phyloP scores from a whole-genome alignment of 306 rosid species.

The Pyrus betulifolia region DNA sequence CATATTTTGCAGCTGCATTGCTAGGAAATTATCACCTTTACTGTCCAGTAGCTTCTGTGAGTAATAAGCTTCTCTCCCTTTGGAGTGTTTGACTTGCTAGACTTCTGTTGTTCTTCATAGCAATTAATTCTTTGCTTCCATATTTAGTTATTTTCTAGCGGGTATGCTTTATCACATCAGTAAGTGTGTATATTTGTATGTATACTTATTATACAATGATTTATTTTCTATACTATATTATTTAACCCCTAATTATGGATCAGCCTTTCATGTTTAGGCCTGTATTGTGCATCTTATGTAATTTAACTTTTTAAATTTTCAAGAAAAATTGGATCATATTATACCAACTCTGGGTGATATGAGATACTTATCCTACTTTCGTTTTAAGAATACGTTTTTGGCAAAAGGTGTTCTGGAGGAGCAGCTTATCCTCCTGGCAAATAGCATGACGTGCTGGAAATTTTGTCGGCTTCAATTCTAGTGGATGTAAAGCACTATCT shows the following conservation, averaged over 20 bases:
- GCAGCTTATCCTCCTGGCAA: conserved; percentile 81
- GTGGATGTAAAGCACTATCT: conserved; percentile 76
- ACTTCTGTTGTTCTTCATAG: not conserved
- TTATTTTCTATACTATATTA: not conserved
- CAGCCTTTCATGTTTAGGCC: not conserved
- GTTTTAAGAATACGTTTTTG: not conserved
- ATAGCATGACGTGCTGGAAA: conserved; percentile 91
- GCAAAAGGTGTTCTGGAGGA: conserved; percentile 92
- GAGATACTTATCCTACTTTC: not conserved
- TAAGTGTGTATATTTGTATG: not conserved
- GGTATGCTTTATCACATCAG: not conserved
- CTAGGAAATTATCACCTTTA: not conserved
- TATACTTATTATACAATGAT: not conserved
- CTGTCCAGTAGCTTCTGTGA: not conserved
- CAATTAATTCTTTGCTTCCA: not conserved
- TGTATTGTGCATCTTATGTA: not conserved
- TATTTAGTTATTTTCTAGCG: not conserved
- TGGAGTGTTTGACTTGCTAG: not conserved
- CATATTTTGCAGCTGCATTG: not conserved
- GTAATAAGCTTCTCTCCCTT: not conserved
- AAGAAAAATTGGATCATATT: not conserved
- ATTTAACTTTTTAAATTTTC: not conserved
- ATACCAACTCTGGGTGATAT: not conserved
- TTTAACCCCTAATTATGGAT: too few relatives aligned
- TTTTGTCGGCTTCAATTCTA: conserved; percentile 75